Evolutionary conservation across 2,329 filamentous ascomycete genomes (phyloP).

Genomic region (Trichoderma oligosporum): DNA sequence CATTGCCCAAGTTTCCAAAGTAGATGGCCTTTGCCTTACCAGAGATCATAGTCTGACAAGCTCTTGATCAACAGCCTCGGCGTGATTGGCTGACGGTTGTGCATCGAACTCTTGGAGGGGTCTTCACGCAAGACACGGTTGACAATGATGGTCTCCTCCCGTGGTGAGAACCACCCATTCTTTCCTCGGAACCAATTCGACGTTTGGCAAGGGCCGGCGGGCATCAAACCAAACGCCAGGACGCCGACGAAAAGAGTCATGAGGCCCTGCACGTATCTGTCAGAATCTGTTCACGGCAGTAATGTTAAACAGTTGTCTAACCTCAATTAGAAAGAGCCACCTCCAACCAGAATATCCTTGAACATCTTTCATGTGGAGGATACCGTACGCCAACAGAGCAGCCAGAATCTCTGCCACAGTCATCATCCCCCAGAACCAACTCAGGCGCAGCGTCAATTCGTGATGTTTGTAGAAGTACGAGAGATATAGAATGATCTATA

Average conservation of each 20-base stretch:
- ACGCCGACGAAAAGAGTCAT: constrained; percentile 31
- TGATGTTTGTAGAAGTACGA: constrained; percentile 72
- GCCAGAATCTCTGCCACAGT: constrained; percentile 51
- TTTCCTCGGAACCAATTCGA: constrained; percentile 50
- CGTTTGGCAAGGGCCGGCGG: constrained; percentile 39
- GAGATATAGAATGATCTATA: constrained; percentile 50
- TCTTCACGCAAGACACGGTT: constrained; percentile 55
- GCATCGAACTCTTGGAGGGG: constrained; percentile 56
- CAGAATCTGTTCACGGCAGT: background rate
- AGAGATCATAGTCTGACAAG: constrained; percentile 56
- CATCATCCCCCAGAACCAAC: constrained; percentile 66
- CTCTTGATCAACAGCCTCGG: constrained; percentile 46
- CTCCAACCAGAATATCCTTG: constrained; percentile 39
- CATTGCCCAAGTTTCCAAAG: background rate
- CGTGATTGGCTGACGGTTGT: constrained; percentile 49
- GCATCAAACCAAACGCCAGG: constrained; percentile 26
- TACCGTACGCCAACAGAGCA: constrained; percentile 46
- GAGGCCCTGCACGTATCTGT: constrained; percentile 8
- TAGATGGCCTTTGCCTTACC: constrained; percentile 32
- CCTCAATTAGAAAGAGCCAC: constrained; percentile 29
- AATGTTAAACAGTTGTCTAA: background rate
- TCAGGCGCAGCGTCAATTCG: constrained; percentile 64
- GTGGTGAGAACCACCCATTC: constrained; percentile 38
- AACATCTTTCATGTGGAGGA: constrained; percentile 37
- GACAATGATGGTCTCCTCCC: constrained; percentile 53